Percentiles rank a stretch among this genome's conserved stretches.
Evolutionary conservation across 2,329 filamentous ascomycete species (phyloP).

Genomic region (Phaeosphaeriaceae sp.): DNA sequence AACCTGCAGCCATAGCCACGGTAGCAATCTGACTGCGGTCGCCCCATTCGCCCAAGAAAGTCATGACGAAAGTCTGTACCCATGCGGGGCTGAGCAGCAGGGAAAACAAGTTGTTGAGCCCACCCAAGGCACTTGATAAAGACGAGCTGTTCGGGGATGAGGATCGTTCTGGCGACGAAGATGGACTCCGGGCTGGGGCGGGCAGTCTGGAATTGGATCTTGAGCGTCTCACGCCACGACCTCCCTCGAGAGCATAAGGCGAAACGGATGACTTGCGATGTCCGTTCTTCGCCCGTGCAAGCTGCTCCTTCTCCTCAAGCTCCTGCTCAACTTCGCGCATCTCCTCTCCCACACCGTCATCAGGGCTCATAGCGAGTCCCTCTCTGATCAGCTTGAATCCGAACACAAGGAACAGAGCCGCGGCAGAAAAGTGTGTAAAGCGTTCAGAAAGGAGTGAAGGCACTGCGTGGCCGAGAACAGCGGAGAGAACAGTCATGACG

Average conservation of each 20-base stretch:
- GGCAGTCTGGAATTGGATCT: slow-evolving; percentile 77
- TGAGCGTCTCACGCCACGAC: slow-evolving; percentile 71
- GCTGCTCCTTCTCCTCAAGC: slow-evolving; percentile 88
- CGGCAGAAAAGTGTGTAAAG: slow-evolving; percentile 87
- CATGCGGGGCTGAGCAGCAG: slow-evolving; percentile 92
- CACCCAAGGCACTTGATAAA: slow-evolving; percentile 62
- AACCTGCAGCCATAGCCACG: slow-evolving; percentile 96
- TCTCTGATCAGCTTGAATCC: slow-evolving; percentile 84
- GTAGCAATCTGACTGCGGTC: slow-evolving; percentile 98
- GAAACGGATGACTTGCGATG: slow-evolving; percentile 72
- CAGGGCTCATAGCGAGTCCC: slow-evolving; percentile 84
- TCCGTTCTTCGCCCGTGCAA: slow-evolving; percentile 66
- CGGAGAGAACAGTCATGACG: slow-evolving; percentile 94
- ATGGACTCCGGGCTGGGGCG: slow-evolving; percentile 81
- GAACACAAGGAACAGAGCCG: slow-evolving; percentile 86
- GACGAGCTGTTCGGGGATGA: slow-evolving; percentile 60
- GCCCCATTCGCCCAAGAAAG: slow-evolving; percentile 97
- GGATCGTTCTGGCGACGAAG: slow-evolving; percentile 58
- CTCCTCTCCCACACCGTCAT: slow-evolving; percentile 93
- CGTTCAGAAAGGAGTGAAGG: slow-evolving; percentile 88
- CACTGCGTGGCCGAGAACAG: slow-evolving; percentile 89
- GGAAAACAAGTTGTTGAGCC: slow-evolving; percentile 84
- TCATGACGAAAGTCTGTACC: slow-evolving; percentile 99
- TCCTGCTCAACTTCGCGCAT: slow-evolving; percentile 98
- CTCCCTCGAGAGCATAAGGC: slow-evolving; percentile 81